Evolutionary conservation across 306 rosid species (phyloP), one percentile per base, ranked within the genome.

Genomic region (Pterocarpus santalinus): DNA sequence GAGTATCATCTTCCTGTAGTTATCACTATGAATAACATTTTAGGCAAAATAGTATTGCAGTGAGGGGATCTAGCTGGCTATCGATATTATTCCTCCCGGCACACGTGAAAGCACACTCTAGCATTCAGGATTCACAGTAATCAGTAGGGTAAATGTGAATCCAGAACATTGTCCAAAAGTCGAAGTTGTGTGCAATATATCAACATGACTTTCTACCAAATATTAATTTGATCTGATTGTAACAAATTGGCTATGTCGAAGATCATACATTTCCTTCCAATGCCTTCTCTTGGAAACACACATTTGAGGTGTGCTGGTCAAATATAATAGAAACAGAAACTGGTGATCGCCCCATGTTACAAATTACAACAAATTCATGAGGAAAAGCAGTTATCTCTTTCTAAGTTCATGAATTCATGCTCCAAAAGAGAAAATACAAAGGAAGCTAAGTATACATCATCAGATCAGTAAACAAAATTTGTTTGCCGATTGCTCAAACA

Each of bases 401-500:
- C 28, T 0, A 61, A 68, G 58, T 34, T 65, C 58, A 44, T 47
- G 57, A 74, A 72, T 73, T 61, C 79, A 72, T 67, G 79, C 74
- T 72, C 78, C 79, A 51, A 10, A 76, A 57, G 62, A 47, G 12
- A 75, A 52, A 77, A 61, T 73, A 80, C 74, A 61, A 56, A 11
- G 67, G 81, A 74, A 76, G 68, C 75, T 80, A 85, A 70, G 85
- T 84, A 71, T 82, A 79, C 82, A 78, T 79, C 67, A 74, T 79
- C 67, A 74, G 66, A 82, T 76, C 83, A 82, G 85, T 73, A 82
- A 85, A 83, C 67, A 70, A 81, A 75, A 39, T 75, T 86, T 78
- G 80, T 78, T 86, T 52, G 82, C 82, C 73, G 86, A 82, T 83
- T 73, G 69, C 86, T 76, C 83, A 47, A 83, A 82, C 83, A 65